These are phyloP conservation scores for Salix exigua DNA, from an alignment of 345 rosid species.

Conservation along the genomic window DNA sequence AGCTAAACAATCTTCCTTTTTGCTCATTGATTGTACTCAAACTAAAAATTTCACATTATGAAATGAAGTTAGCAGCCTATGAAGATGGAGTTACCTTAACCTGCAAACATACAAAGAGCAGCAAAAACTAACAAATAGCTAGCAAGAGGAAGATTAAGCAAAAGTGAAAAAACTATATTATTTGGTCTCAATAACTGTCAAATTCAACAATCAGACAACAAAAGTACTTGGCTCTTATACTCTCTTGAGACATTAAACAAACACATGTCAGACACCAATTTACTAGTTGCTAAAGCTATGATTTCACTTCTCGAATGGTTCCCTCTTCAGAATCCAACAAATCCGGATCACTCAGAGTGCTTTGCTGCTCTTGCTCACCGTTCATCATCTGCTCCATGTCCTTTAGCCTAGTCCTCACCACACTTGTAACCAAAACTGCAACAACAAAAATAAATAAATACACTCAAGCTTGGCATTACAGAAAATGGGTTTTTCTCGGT, in stretches of 20 bases:
- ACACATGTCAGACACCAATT: background rate
- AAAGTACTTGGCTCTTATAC: background rate
- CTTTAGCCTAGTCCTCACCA: constrained; percentile 59
- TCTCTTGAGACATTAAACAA: background rate
- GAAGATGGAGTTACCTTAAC: no score
- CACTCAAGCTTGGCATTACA: background rate
- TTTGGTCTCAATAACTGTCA: background rate
- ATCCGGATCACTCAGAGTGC: background rate
- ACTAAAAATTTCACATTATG: no score
- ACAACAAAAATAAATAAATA: background rate
- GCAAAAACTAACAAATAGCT: background rate
- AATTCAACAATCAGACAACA: background rate
- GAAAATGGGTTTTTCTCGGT: background rate
- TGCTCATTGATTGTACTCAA: background rate
- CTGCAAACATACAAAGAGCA: background rate
- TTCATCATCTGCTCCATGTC: constrained; percentile 56
- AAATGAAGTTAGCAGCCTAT: no score
- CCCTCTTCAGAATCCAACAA: background rate
- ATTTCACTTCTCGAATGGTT: background rate
- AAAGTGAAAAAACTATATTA: background rate
- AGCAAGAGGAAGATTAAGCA: background rate
- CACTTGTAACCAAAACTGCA: constrained; percentile 68
- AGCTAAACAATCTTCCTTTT: background rate
- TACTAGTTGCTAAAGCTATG: background rate
- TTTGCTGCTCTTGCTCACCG: constrained; percentile 23